Evolutionary conservation across 1,139 yeast genomes (phyloP).

Genomic region (Saccharomyces uvarum): DNA sequence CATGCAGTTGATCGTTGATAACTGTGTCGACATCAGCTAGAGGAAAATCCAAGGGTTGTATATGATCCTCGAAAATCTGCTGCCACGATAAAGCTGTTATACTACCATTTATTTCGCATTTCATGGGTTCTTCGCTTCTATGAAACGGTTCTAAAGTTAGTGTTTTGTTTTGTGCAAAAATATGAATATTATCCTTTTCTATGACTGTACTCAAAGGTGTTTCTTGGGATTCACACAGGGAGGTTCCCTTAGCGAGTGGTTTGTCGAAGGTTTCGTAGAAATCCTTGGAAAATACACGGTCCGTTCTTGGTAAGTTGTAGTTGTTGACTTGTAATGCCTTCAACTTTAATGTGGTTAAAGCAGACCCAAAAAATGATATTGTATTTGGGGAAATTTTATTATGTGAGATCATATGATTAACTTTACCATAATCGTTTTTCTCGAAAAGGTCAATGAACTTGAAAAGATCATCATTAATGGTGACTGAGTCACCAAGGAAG

Average conservation of each 20-base stretch:
- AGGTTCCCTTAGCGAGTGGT: constrained; percentile 17
- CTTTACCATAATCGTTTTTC: constrained; percentile 40
- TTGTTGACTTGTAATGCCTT: constrained; percentile 46
- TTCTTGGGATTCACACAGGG: constrained; percentile 22
- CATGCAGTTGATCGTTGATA: constrained; percentile 16
- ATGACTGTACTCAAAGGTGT: constrained; percentile 11
- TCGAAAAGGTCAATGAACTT: constrained; percentile 42
- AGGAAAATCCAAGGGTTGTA: constrained; percentile 31
- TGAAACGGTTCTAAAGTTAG: constrained; percentile 22
- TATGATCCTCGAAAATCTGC: constrained; percentile 38
- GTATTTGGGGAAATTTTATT: constrained; percentile 53
- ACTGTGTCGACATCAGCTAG: constrained; percentile 12
- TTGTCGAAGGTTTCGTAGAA: constrained; percentile 27
- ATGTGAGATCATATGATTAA: constrained; percentile 67
- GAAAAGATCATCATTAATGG: constrained; percentile 37
- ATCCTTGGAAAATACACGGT: constrained; percentile 25
- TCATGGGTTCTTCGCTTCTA: constrained; percentile 10
- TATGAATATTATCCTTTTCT: constrained; percentile 20
- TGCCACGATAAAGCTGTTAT: constrained; percentile 34
- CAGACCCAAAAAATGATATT: constrained; percentile 50
- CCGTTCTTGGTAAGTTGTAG: constrained; percentile 45
- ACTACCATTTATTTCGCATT: constrained; percentile 8
- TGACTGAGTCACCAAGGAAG: constrained; percentile 58
- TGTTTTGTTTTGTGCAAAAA: constrained; percentile 17
- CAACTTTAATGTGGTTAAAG: constrained; percentile 48